phyloP scores from a whole-genome alignment of 2,329 filamentous ascomycete species.

The Lasiodiplodia hormozganensis region DNA sequence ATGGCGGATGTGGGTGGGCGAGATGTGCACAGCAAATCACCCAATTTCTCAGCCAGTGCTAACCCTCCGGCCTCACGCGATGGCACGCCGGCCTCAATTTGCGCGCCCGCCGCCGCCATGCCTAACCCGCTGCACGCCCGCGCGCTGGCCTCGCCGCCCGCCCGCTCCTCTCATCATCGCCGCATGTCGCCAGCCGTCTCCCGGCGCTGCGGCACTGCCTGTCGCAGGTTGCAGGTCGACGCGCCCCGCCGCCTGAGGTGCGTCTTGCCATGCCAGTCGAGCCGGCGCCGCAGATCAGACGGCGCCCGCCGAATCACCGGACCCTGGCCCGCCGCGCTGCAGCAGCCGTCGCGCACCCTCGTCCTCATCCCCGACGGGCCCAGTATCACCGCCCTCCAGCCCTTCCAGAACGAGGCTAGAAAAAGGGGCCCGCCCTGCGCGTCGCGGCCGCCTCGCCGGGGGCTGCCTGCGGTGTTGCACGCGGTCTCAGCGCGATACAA shows the following conservation, averaged over 20 bases:
- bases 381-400: constrained; percentile 39
- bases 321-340: constrained; percentile 27
- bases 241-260: constrained; percentile 8
- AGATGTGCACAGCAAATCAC: constrained; percentile 26
- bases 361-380: constrained; percentile 33
- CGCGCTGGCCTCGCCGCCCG: not conserved
- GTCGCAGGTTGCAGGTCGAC: constrained; percentile 16
- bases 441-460: constrained; percentile 33
- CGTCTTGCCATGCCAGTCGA: constrained; percentile 17
- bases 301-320: constrained; percentile 28
- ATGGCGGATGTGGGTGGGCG: constrained; percentile 26
- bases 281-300: constrained; percentile 26
- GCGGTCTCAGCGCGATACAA: constrained; percentile 32
- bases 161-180: constrained; percentile 1
- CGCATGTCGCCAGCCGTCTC: not conserved
- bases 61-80: constrained; percentile 26
- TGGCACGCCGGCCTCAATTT: constrained; percentile 27
- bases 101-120: constrained; percentile 22
- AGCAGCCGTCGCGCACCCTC: constrained; percentile 37
- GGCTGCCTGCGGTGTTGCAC: constrained; percentile 31
- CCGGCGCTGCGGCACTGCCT: constrained; percentile 21
- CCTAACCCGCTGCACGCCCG: not conserved
- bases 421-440: constrained; percentile 38
- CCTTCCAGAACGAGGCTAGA: constrained; percentile 48
- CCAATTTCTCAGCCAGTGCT: constrained; percentile 27